Evolutionary conservation across 768 basidiomycete species (phyloP).

Genomic region (Suillus variegatus): DNA sequence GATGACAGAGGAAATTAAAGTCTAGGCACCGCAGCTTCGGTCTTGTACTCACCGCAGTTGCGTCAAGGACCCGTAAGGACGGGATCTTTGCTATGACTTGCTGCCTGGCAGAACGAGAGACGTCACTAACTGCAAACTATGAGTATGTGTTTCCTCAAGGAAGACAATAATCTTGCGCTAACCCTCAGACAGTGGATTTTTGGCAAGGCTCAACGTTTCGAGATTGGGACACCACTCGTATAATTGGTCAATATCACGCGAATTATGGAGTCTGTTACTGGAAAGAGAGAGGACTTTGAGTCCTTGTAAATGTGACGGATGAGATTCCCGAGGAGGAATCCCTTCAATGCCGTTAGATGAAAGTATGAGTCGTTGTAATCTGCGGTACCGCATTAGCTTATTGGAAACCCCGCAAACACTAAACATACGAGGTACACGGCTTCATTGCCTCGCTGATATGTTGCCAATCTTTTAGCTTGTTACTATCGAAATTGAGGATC

Average conservation of each 20-base stretch:
- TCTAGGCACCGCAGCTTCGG: slow-evolving; percentile 9
- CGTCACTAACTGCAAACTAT: slow-evolving; percentile 34
- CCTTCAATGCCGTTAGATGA: slow-evolving; percentile 57
- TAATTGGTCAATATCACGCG: slow-evolving; percentile 67
- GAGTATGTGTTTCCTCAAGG: slow-evolving; percentile 1
- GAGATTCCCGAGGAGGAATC: slow-evolving; percentile 40
- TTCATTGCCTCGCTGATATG: slow-evolving; percentile 46
- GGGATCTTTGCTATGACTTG: slow-evolving; percentile 69
- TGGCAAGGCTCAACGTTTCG: slow-evolving; percentile 56
- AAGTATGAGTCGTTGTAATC: slow-evolving; percentile 66
- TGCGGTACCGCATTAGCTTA: slow-evolving; percentile 12
- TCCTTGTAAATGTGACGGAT: slow-evolving; percentile 28
- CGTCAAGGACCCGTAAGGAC: slow-evolving; percentile 63
- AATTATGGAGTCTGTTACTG: slow-evolving; percentile 55
- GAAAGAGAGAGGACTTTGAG: slow-evolving; percentile 67
- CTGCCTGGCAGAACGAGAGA: slow-evolving; percentile 49
- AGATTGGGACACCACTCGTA: slow-evolving; percentile 69
- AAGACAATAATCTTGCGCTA: slow-evolving; percentile 13
- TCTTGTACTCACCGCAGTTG: slow-evolving; percentile 50
- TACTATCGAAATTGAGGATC: slow-evolving; percentile 71
- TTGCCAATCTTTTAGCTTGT: slow-evolving; percentile 59
- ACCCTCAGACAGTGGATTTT: slow-evolving; percentile 69
- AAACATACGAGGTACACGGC: slow-evolving; percentile 45
- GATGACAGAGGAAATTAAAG: slow-evolving; percentile 14
- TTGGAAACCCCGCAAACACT: neutral